Conservation (phyloP, 2,329 filamentous ascomycete species). For the Claviceps purpurea region DNA sequence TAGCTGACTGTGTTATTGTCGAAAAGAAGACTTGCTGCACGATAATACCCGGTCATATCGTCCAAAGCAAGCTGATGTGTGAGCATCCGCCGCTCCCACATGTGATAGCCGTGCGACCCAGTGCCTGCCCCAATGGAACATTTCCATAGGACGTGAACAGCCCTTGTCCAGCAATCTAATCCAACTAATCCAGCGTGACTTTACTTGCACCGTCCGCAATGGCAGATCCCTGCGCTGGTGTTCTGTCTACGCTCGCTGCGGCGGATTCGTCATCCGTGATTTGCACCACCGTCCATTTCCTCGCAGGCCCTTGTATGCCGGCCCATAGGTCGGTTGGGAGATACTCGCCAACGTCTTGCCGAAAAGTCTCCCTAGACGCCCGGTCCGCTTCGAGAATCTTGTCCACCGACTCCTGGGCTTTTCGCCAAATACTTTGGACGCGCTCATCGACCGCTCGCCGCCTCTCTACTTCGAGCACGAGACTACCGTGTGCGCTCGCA, state of each 20-base stretch:
- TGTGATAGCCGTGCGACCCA: too few species aligned
- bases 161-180: neutral
- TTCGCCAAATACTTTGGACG: constrained; percentile 60
- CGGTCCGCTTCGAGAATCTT: constrained; percentile 62
- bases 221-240: constrained; percentile 1
- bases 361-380: constrained; percentile 62
- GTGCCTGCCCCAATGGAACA: too few species aligned
- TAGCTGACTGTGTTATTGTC: too few species aligned
- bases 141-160: too few species aligned
- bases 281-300: constrained; percentile 35
- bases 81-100: too few species aligned
- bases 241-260: constrained; percentile 4
- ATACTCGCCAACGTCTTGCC: constrained; percentile 71
- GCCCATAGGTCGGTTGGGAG: constrained; percentile 82
- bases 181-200: neutral
- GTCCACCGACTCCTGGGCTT: constrained; percentile 65
- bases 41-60: too few species aligned
- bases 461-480: constrained; percentile 73
- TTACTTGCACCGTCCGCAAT: neutral
- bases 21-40: too few species aligned
- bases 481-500: constrained; percentile 65
- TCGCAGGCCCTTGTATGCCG: constrained; percentile 50
- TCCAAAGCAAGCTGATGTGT: too few species aligned
- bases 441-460: constrained; percentile 60
- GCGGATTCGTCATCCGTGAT: constrained; percentile 17